Base-by-base conservation (phyloP, 345 rosid genomes). In the Eucalyptus tenuipes region DNA sequence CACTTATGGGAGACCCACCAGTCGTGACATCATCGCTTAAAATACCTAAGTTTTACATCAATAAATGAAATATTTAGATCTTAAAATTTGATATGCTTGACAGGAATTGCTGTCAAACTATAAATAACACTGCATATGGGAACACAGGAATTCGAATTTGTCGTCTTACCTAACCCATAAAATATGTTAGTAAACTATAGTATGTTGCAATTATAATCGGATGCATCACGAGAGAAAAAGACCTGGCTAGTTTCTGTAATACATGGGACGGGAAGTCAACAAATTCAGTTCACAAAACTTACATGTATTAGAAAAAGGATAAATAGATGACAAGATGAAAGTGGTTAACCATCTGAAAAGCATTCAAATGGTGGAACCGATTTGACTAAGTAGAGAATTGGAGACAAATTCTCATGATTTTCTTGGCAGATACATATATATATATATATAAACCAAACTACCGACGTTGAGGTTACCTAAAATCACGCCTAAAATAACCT, bases 401-500 rank as follows among this genome's bases (percentile, higher is more conserved):
- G 31, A 61, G 33, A 27, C 8, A 61, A 61, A 25, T 61, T 27
- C 14, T 61, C 68, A 61, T 27, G 7, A 61, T 61, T 61, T 27
- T 24, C 68, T 61, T 61, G 68, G 68, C 31, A 27, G 4, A 61
- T 6, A 13, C 13, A 61, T 29, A 42, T 42, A 61, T 6, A 13
- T 61, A 61, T 61, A 3, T 61, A 14, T 25, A 24, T 22, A 57
- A 57, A 57, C 66, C 66, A 59, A 25, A 59, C n/a, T 27, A 61
- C 16, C 17, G 31, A 61, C 31, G 14, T 27, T 13, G 68, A 61
- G 68, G 15, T 61, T 29, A 27, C 31, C 68, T 12, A 27, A 61
- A 61, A 27, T 61, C 33, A 27, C 16, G 33, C 33, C 90, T 90
- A 75, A 91, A 91, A 31, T 91, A 90, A 50, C 91, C 90, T 86